These are phyloP conservation scores for Litsea cubeba DNA, from an alignment of 164 flowering plant genomes.

Conservation along the genomic window DNA sequence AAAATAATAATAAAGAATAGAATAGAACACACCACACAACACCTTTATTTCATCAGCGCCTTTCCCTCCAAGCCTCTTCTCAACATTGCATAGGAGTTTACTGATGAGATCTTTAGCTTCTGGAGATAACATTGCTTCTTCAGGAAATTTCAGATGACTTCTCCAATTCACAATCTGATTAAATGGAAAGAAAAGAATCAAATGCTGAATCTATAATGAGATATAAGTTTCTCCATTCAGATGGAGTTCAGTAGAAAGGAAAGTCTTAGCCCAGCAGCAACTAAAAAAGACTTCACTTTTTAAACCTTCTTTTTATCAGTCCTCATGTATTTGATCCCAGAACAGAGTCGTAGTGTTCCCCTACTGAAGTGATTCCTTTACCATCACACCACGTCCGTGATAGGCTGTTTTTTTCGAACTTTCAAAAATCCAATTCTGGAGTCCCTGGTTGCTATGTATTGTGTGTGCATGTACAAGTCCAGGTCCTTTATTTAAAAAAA, in stretches of 20 bases:
- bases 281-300: background rate
- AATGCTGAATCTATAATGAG: background rate
- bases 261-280: background rate
- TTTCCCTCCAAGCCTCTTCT: conserved; percentile 85
- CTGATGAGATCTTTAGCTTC: conserved; percentile 94
- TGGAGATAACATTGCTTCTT: conserved; percentile 80
- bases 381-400: no score
- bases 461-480: no score
- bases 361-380: no score
- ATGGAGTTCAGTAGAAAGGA: background rate
- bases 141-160: conserved; percentile 88
- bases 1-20: conserved; percentile 11
- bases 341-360: no score
- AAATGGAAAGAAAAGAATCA: conserved; percentile 4
- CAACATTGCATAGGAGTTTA: conserved; percentile 85
- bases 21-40: conserved; percentile 37
- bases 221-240: background rate
- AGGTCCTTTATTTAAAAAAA: no score
- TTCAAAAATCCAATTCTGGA: no score
- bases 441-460: no score
- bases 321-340: no score
- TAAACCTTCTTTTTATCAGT: background rate
- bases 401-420: no score
- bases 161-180: conserved; percentile 95
- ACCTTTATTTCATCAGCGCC: conserved; percentile 97